Base-by-base conservation (phyloP, 208 protist genomes). In the Porcisia hertigi region DNA sequence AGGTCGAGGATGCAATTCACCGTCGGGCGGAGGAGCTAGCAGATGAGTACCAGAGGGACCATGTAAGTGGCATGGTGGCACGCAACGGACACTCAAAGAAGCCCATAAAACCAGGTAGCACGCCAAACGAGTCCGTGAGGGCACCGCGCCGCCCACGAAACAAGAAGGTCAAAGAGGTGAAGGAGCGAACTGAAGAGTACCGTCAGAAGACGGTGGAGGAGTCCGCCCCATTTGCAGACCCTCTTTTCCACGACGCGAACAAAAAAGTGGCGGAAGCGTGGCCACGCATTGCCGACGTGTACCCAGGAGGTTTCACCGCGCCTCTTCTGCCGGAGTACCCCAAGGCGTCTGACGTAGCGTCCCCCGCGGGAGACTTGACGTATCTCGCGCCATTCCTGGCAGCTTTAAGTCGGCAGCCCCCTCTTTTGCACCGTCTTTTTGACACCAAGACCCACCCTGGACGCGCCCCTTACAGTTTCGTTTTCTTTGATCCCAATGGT, bases 401-500 rank as follows among this genome's bases (percentile, higher is more conserved):
- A 34, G 91, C 89, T 1, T 78, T 95, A 8, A 78, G 85, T 49
- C 83, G 87, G 12, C 80, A 92, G 25, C 88, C 88, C 5, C 76
- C 81, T 9, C 79, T 93, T 14, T 72, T 95, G 55, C 78, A 90
- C 55, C 89, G 84, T 34, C 67, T 95, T 16, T 75, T 95, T n/a
- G 80, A 80, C 5, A 85, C 76, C 12, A 86, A 87, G 64, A 66
- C 25, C 39, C 84, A 86, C 55, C 87, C 87, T 2, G 72, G 88
- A 3, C 83, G 36, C 30, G 45, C 45, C 3, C 87, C 85, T 16
- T 95, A 92, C 77, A 86, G 82, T 8, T 95, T 93, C 43, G 75
- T 88, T 47, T 95, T 95, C 77, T 93, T 91, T 69, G 88, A 95
- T 67, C 86, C 86, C n/a, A 83, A 89, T 82, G 90, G 87, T 78